phyloP scores from a whole-genome alignment of 805 yeast species.

The Debaryomyces hansenii region DNA sequence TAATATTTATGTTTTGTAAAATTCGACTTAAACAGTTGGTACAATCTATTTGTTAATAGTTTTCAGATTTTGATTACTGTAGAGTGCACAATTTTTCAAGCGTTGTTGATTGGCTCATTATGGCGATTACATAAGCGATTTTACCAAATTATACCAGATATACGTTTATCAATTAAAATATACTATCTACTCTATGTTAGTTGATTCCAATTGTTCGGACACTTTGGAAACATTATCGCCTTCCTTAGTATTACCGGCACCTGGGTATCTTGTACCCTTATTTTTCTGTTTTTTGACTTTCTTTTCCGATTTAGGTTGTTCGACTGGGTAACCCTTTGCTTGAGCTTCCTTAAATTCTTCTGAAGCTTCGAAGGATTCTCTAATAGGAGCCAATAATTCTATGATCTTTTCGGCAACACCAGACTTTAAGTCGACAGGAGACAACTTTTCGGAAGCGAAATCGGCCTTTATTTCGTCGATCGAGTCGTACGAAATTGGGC shows the following conservation, averaged over 20 bases:
- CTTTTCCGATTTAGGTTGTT: conserved; percentile 56
- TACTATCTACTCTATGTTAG: conserved; percentile 11
- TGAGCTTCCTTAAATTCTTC: conserved; percentile 76
- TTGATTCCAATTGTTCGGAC: conserved; percentile 38
- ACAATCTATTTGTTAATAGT: neutral
- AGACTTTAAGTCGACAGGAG: conserved; percentile 91
- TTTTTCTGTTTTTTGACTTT: conserved; percentile 79
- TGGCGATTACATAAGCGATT: conserved; percentile 4
- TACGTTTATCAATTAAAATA: neutral
- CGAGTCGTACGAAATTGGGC: conserved; percentile 72
- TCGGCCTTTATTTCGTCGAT: conserved; percentile 71
- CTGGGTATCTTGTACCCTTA: conserved; percentile 91
- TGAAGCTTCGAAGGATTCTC: conserved; percentile 60
- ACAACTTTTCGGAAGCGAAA: conserved; percentile 68
- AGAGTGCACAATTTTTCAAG: conserved; percentile 14
- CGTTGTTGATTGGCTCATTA: conserved; percentile 20
- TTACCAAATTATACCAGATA: neutral
- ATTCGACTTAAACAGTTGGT: neutral
- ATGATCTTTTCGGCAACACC: conserved; percentile 90
- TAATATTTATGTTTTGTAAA: neutral
- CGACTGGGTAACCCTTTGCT: conserved; percentile 82
- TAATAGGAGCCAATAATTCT: conserved; percentile 78
- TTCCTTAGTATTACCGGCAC: conserved; percentile 30
- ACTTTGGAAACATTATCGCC: conserved; percentile 19
- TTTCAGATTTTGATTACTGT: conserved; percentile 3